Conservation (phyloP, 192 early-diverging fungal species). For the Coemansia sp. region DNA sequence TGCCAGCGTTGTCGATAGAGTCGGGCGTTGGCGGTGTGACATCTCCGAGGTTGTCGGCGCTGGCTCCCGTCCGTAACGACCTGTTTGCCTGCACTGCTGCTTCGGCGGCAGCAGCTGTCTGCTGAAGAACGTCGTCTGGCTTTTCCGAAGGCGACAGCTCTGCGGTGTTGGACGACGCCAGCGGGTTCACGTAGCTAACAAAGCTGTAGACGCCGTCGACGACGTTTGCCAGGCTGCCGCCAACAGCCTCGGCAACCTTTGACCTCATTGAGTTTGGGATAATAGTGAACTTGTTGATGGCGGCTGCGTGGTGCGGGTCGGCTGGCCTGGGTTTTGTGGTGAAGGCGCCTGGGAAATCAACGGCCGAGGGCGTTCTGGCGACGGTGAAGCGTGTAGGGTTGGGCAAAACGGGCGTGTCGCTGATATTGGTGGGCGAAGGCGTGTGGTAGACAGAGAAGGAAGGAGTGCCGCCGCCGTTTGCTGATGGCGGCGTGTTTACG, state of each 20-base stretch:
- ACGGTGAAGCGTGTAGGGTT: background rate
- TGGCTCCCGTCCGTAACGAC: background rate
- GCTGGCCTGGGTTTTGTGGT: slow-evolving; percentile 22
- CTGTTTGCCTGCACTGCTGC: slow-evolving; percentile 1
- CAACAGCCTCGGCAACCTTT: slow-evolving; percentile 42
- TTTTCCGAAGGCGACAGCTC: background rate
- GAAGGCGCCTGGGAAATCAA: slow-evolving; percentile 53
- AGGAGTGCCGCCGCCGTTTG: slow-evolving; percentile 3
- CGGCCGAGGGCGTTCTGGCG: slow-evolving; percentile 34
- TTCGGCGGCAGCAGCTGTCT: slow-evolving; percentile 1
- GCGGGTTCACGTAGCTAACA: slow-evolving; percentile 52
- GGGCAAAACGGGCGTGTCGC: background rate
- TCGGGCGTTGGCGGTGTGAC: slow-evolving; percentile 13
- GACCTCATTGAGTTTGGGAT: slow-evolving; percentile 24
- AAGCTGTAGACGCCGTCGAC: slow-evolving; percentile 48
- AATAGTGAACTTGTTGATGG: slow-evolving; percentile 2
- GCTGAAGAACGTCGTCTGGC: background rate
- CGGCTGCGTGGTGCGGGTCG: slow-evolving; percentile 4
- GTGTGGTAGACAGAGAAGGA: slow-evolving; percentile 4
- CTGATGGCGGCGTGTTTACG: background rate
- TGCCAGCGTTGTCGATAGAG: slow-evolving; percentile 7
- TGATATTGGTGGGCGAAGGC: background rate
- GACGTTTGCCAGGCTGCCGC: slow-evolving; percentile 46
- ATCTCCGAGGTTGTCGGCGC: background rate
- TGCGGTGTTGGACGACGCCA: slow-evolving; percentile 7